These are phyloP conservation scores for Chrysosporium queenslandicum DNA, from an alignment of 2,329 filamentous ascomycete genomes.

Conservation along the genomic window DNA sequence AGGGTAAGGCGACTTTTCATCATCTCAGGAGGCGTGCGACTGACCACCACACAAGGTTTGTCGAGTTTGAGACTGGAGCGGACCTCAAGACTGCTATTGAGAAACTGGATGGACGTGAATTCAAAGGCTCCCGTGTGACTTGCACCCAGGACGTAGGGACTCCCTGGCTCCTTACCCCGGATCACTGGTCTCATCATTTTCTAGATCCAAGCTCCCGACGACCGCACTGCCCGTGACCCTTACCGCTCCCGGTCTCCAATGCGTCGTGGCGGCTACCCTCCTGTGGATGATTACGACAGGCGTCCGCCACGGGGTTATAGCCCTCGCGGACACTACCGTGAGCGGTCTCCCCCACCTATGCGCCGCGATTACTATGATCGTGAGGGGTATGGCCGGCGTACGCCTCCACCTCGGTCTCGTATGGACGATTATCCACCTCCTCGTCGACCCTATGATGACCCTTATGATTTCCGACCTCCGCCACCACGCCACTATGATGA, in stretches of 20 bases:
- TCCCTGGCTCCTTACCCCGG: constrained; percentile 12
- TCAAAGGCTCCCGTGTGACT: constrained; percentile 77
- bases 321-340: constrained; percentile 75
- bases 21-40: not conserved
- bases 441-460: constrained; percentile 50
- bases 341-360: constrained; percentile 60
- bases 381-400: constrained; percentile 64
- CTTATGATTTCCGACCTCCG: constrained; percentile 45
- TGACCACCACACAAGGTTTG: constrained; percentile 49
- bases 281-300: constrained; percentile 70
- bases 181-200: constrained; percentile 21
- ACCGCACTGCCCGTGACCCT: constrained; percentile 57
- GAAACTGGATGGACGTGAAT: constrained; percentile 85
- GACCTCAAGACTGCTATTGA: constrained; percentile 87
- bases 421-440: constrained; percentile 63
- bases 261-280: constrained; percentile 57
- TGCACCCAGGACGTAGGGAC: constrained; percentile 74
- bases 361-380: constrained; percentile 82
- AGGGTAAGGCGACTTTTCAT: constrained; percentile 52
- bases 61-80: constrained; percentile 89
- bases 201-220: constrained; percentile 60
- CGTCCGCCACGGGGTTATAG: constrained; percentile 76
- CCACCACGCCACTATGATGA: constrained; percentile 49
- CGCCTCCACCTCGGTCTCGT: constrained; percentile 56
- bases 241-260: constrained; percentile 73